Conservation (phyloP, 805 yeast species). For the Wilhelminamyces savonicus region DNA sequence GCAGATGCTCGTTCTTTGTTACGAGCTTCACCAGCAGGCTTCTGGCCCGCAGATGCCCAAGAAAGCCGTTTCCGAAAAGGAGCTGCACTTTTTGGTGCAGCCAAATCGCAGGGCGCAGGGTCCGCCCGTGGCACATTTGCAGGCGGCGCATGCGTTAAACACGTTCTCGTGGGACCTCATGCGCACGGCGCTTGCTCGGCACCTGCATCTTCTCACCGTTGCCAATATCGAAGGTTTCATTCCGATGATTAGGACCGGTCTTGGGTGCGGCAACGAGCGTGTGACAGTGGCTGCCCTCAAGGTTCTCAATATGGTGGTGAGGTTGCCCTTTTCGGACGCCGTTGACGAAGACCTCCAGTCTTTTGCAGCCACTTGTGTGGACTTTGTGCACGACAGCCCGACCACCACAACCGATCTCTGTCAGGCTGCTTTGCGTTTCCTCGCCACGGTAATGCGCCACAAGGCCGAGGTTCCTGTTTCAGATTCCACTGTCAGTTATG, state of each 20-base stretch:
- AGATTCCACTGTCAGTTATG: constrained; percentile 65
- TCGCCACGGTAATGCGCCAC: constrained; percentile 68
- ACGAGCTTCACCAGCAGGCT: constrained; percentile 61
- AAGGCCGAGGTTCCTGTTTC: constrained; percentile 60
- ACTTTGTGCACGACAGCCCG: constrained; percentile 68
- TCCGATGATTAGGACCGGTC: constrained; percentile 58
- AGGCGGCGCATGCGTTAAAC: constrained; percentile 58
- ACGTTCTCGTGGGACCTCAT: constrained; percentile 72
- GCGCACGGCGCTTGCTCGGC: constrained; percentile 61
- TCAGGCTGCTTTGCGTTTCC: constrained; percentile 70
- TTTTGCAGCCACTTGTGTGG: constrained; percentile 55
- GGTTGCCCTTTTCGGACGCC: constrained; percentile 56
- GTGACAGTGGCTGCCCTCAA: constrained; percentile 65
- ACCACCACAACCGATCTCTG: constrained; percentile 71
- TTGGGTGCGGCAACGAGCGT: constrained; percentile 67
- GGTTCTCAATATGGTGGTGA: constrained; percentile 52
- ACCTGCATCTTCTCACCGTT: constrained; percentile 52
- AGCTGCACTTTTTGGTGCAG: constrained; percentile 70
- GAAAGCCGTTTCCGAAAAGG: constrained; percentile 28
- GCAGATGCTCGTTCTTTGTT: constrained; percentile 64
- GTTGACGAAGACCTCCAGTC: constrained; percentile 46
- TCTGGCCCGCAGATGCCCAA: constrained; percentile 10
- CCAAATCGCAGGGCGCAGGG: constrained; percentile 53
- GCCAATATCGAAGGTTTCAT: constrained; percentile 65
- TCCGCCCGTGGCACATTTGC: constrained; percentile 49